These are phyloP conservation scores for Nitzschia inconspicua DNA, from an alignment of 108 stramenopile species.

Conservation along the genomic window DNA sequence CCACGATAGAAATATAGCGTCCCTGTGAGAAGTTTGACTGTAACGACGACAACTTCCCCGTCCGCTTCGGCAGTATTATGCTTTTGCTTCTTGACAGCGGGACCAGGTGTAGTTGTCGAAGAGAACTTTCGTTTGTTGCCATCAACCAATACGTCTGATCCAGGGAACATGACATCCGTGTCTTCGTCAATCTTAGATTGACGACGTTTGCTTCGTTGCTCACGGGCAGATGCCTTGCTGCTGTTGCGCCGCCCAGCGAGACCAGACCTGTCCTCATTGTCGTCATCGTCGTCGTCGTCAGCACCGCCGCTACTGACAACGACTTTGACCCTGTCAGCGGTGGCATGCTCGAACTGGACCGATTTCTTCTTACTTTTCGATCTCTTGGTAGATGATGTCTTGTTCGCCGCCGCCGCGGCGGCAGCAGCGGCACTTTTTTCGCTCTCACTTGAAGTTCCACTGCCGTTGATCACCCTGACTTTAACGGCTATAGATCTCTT, in stretches of 20 bases:
- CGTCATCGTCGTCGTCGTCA: no score
- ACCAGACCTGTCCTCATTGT: not conserved
- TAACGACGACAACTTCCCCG: conserved; percentile 52
- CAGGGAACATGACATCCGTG: not conserved
- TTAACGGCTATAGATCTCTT: not conserved
- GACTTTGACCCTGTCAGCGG: no score
- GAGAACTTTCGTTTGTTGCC: conserved; percentile 14
- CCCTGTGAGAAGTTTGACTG: conserved; percentile 59
- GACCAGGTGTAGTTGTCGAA: conserved; percentile 4
- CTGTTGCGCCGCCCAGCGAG: not conserved
- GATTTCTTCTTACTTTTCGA: not conserved
- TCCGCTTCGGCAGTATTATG: conserved; percentile 4
- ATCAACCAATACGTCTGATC: not conserved
- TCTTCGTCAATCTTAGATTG: conserved; percentile 43
- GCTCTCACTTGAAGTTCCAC: conserved; percentile 22
- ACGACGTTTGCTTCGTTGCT: conserved; percentile 38
- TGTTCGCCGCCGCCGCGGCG: not conserved
- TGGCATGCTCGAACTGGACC: no score
- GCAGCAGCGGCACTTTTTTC: conserved; percentile 13
- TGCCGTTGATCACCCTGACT: not conserved
- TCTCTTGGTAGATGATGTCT: not conserved
- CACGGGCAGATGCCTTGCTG: conserved; percentile 27
- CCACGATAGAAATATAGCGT: conserved; percentile 59
- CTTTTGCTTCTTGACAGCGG: conserved; percentile 9
- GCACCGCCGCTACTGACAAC: no score